Base-by-base conservation (phyloP, 2,329 filamentous ascomycete species). In the Neofusicoccum umdonicola region DNA sequence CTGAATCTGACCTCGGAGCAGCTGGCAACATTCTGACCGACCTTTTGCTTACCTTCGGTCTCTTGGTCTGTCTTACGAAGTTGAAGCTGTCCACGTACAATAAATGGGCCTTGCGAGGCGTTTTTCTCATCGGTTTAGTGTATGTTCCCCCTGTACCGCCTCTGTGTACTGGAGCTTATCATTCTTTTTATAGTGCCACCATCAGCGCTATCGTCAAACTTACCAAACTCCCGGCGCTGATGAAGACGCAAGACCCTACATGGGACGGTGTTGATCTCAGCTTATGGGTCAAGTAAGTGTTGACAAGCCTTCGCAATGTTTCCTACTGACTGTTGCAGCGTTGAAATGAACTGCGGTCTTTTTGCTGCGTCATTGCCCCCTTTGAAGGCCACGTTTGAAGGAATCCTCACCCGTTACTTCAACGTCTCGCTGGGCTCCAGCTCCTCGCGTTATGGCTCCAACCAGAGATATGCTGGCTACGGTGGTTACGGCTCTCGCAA, bases 101-200 rank as follows among this genome's bases (percentile, higher is more conserved):
- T 3, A 68, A 73, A 62, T 71, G 69, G 69, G 68, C 71, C 3
- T 42, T 74, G 5, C 64, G 71, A 9, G 50, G 70, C 15, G 71
- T 74, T n/a, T 74, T 74, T 61, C 65, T 66, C 31, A 66, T 74
- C 13, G 68, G 70, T n/a, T 31, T 74, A 9, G 34, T 71, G 72
- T 74, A 64, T 65, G 71, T 65, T 31, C 13, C 13, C 11, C 13
- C 34, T 3, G 9, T 1, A 7, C 7, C 4, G 15, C 12, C 15
- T 15, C 9, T 37, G 37, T 6, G 31, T 19, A 34, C 9, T 22
- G 15, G 7, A 31, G 15, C 57, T 66, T 9, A 67, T 34, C 12
- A 67, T 37, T 3, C 2, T 8, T 8, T 4, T 6, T 15, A 15
- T 44, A 73, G 72, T 8, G 71, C 69, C 5, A 73, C 70, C 0